Percentiles rank a stretch among this genome's conserved stretches.
Evolutionary conservation across 805 yeast genomes (phyloP).

Genomic region (Kodamaea nitidulidarum): DNA sequence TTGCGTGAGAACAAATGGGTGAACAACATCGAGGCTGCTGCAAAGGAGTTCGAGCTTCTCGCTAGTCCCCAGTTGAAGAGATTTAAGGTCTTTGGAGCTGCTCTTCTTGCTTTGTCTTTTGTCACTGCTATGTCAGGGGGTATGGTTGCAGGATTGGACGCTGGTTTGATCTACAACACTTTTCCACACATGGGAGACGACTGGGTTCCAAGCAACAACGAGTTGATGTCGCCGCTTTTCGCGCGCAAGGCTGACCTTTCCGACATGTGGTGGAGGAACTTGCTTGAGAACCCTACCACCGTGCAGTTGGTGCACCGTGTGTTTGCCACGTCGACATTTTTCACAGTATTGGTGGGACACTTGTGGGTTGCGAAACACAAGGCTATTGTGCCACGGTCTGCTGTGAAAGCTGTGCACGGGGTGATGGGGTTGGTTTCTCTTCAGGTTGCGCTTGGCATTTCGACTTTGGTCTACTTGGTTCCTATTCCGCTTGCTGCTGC

Average conservation of each 20-base stretch:
- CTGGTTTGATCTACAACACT: conserved; percentile 92
- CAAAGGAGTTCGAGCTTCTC: conserved; percentile 55
- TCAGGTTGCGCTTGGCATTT: conserved; percentile 84
- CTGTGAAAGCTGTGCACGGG: conserved; percentile 54
- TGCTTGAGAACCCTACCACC: conserved; percentile 92
- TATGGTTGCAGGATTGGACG: conserved; percentile 96
- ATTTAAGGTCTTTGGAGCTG: conserved; percentile 53
- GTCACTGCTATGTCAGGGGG: conserved; percentile 96
- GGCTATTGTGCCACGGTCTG: conserved; percentile 48
- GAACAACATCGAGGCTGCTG: conserved; percentile 35
- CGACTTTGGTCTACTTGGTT: conserved; percentile 80
- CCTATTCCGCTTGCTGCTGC: conserved; percentile 92
- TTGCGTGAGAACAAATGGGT: conserved; percentile 68
- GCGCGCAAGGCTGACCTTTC: conserved; percentile 63
- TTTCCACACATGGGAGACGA: conserved; percentile 96
- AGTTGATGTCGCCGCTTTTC: conserved; percentile 70
- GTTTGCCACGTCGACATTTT: conserved; percentile 77
- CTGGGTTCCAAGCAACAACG: conserved; percentile 68
- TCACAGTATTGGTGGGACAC: conserved; percentile 65
- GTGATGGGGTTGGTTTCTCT: conserved; percentile 79
- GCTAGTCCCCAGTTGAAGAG: conserved; percentile 56
- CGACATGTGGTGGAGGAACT: conserved; percentile 86
- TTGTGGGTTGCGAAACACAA: conserved; percentile 59
- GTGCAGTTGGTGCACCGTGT: conserved; percentile 90
- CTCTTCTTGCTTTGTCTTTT: conserved; percentile 66